Conservation (phyloP, 768 basidiomycete species). For the Tulasnella sp. region DNA sequence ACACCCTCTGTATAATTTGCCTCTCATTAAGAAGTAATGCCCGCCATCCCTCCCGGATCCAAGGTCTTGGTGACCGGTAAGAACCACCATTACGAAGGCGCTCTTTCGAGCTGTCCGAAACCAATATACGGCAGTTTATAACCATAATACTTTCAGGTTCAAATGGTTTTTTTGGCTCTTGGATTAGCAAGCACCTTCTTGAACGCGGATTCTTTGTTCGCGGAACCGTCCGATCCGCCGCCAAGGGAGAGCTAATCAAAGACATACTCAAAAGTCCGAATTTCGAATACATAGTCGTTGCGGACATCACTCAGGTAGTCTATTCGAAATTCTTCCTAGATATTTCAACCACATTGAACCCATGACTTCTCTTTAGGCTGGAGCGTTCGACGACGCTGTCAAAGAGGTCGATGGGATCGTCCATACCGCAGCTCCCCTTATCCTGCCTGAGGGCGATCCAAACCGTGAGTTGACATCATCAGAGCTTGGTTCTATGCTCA, state of each 20-base stretch:
- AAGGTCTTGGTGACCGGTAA: neutral
- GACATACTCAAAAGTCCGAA: neutral
- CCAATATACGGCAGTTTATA: neutral
- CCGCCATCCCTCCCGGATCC: neutral
- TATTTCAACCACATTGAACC: neutral
- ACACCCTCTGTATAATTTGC: neutral
- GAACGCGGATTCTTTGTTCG: conserved; percentile 8
- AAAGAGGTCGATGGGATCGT: conserved; percentile 17
- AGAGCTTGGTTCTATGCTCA: neutral
- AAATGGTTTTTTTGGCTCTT: conserved; percentile 5
- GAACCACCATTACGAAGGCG: neutral
- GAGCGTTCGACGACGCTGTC: conserved; percentile 17
- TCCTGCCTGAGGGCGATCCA: neutral
- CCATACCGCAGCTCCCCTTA: conserved; percentile 18
- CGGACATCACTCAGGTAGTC: conserved; percentile 16
- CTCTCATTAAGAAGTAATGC: neutral
- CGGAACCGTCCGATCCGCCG: conserved; percentile 5
- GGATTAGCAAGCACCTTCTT: conserved; percentile 11
- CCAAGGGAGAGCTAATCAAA: conserved; percentile 10
- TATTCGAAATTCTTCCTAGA: conserved; percentile 14
- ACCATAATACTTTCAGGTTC: neutral
- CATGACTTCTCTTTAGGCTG: neutral
- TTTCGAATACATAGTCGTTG: conserved; percentile 14
- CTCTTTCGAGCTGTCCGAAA: neutral
- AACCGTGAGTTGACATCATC: neutral